phyloP scores from a whole-genome alignment of 371 early-diverging fungal species.

The Gilbertella persicaria region DNA sequence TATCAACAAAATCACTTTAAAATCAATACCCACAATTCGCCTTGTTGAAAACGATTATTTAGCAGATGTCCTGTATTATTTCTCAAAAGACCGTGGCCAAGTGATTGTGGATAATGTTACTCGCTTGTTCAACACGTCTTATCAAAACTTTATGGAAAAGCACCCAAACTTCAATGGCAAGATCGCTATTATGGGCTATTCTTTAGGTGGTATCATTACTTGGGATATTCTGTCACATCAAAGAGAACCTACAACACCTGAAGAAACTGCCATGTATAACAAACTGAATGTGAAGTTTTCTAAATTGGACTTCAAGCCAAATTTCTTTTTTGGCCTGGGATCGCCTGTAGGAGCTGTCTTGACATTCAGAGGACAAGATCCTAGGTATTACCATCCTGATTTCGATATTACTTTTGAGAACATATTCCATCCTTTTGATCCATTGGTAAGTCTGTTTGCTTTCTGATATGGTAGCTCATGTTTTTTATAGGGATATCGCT shows the following conservation, averaged over 20 bases:
- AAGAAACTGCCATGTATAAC: conserved; percentile 29
- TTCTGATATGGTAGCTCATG: too few species aligned
- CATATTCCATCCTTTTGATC: conserved; percentile 70
- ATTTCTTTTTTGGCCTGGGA: conserved; percentile 60
- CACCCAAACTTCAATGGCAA: conserved; percentile 63
- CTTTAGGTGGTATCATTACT: conserved; percentile 67
- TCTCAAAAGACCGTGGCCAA: conserved; percentile 59
- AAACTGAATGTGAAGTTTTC: conserved; percentile 51
- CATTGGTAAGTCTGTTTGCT: conserved; percentile 51
- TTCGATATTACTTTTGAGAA: conserved; percentile 58
- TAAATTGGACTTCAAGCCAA: conserved; percentile 53
- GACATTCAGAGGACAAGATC: conserved; percentile 61
- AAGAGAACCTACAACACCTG: conserved; percentile 20
- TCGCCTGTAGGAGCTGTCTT: conserved; percentile 65
- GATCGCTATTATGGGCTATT: conserved; percentile 62
- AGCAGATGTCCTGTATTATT: conserved; percentile 66
- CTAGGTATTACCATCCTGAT: conserved; percentile 51
- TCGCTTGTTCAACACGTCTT: conserved; percentile 54
- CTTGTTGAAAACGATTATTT: conserved; percentile 69
- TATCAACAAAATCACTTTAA: conserved; percentile 59
- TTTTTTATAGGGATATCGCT: conserved; percentile 52
- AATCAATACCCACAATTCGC: conserved; percentile 65
- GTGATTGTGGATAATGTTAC: conserved; percentile 60
- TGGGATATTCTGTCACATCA: conserved; percentile 64
- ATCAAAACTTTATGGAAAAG: conserved; percentile 52